Base-by-base conservation (phyloP, 2,329 filamentous ascomycete genomes). In the Fusarium torulosum region DNA sequence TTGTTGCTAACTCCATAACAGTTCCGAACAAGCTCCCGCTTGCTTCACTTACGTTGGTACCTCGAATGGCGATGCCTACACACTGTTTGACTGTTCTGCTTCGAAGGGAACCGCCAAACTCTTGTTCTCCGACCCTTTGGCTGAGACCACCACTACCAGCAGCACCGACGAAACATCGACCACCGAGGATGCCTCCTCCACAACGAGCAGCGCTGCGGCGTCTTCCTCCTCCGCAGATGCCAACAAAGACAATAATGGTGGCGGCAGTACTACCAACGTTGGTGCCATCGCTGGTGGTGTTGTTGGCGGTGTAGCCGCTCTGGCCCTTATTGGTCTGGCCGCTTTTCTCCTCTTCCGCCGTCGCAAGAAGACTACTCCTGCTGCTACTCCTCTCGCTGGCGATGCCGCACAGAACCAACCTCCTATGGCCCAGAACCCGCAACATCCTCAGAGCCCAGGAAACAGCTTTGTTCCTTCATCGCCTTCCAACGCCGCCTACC, bases 271-370 rank as follows among this genome's bases (percentile, higher is more conserved):
- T 49, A 71, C 75, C 8, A 75, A 76, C 50, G 71, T 79, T 13
- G 83, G 80, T 7, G 77, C 82, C 17, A 84, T 85, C 42, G 81
- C 75, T 9, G 83, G 83, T 13, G 83, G 82, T 25, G 76, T 78
- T 4, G 80, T 84, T 11, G 83, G 82, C n/a, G 83, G 83, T 14
- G 77, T 83, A 5, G 79, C 72, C 1, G 77, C 70, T 15, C 66
- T 85, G 20, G 79, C 74, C 4, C 70, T 85, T n/a, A 72, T 84
- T 43, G 77, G 75, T 20, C 63, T 78, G 8, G 78, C 70, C 11
- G 73, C 75, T 37, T 84, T 81, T 71, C 79, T 82, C 66, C 69
- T 83, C 20, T 51, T 82, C 53, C 80, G 79, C 21, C 78, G 78
- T 25, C 75, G 71, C 42, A 80, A 73, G 53, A 74, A 77, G 59